A percentile compares a stretch with the other conserved stretches of the same genome.
phyloP scores from a whole-genome alignment of 192 early-diverging fungal genomes.

The Entomortierella lignicola region DNA sequence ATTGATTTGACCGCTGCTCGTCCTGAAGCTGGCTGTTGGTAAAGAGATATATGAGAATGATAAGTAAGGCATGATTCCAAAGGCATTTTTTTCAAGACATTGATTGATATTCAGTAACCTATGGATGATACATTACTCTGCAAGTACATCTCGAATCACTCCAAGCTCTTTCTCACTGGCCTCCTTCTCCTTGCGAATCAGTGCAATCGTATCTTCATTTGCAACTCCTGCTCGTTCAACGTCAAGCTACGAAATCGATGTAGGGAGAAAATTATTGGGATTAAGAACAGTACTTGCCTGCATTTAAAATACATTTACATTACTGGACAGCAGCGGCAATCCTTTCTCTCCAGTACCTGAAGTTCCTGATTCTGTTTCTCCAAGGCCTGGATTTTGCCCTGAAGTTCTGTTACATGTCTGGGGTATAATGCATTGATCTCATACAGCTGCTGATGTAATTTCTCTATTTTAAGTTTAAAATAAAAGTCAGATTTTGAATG shows the following conservation, averaged over 20 bases:
- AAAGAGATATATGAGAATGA: too few relatives aligned
- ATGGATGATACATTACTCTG: constrained; percentile 22
- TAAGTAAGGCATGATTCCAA: too few relatives aligned
- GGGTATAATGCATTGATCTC: constrained; percentile 66
- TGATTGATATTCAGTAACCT: too few relatives aligned
- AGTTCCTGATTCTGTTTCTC: constrained; percentile 62
- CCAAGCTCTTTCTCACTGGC: constrained; percentile 50
- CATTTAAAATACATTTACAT: too few relatives aligned
- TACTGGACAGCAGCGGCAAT: too few relatives aligned
- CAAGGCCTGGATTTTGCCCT: constrained; percentile 59
- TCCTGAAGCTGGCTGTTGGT: constrained; percentile 35
- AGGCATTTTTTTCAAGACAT: too few relatives aligned
- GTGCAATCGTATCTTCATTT: constrained; percentile 56
- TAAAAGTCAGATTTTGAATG: background rate
- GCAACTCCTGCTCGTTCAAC: constrained; percentile 53
- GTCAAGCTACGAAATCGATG: constrained; percentile 32
- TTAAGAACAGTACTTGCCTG: background rate
- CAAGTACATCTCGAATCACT: constrained; percentile 38
- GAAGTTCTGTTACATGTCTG: constrained; percentile 57
- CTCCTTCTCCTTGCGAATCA: constrained; percentile 52
- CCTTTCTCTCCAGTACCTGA: constrained; percentile 46
- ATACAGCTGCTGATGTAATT: constrained; percentile 61
- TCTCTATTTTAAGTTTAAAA: constrained; percentile 43
- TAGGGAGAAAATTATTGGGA: too few relatives aligned
- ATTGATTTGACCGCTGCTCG: constrained; percentile 28